Evolutionary conservation across 2,329 filamentous ascomycete genomes (phyloP).

Genomic region (Ceratocystis diversiconidia): DNA sequence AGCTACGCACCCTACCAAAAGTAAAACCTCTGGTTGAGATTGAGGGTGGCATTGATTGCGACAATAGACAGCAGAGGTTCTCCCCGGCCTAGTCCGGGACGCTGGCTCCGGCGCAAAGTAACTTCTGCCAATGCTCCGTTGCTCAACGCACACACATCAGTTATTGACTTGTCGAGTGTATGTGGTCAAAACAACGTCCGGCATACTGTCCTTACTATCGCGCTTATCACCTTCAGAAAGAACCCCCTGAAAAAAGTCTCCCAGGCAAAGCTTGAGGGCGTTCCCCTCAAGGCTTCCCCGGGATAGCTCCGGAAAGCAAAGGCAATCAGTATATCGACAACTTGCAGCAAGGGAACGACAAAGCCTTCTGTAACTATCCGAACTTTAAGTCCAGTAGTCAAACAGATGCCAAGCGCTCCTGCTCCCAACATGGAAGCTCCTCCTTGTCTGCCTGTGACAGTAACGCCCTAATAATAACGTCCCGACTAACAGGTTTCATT

Average conservation of each 20-base stretch:
- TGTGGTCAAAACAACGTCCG: slow-evolving; percentile 18
- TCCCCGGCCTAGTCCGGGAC: slow-evolving; percentile 42
- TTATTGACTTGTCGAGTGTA: not conserved
- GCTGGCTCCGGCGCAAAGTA: slow-evolving; percentile 45
- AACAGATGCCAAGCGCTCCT: not conserved
- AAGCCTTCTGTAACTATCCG: not conserved
- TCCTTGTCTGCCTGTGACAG: not conserved
- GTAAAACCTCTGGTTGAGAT: slow-evolving; percentile 20
- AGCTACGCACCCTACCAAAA: slow-evolving; percentile 13
- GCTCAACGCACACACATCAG: not conserved
- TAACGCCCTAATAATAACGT: too few relatives aligned
- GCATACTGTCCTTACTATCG: slow-evolving; percentile 39
- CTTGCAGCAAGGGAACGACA: not conserved
- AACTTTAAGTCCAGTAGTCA: not conserved
- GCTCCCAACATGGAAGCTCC: not conserved
- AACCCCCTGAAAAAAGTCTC: slow-evolving; percentile 23
- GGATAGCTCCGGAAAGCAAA: slow-evolving; percentile 1
- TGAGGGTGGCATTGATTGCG: slow-evolving; percentile 4
- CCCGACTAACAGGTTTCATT: not conserved
- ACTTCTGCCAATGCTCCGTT: slow-evolving; percentile 26
- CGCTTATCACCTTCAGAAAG: slow-evolving; percentile 45
- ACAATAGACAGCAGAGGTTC: slow-evolving; percentile 21
- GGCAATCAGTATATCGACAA: slow-evolving; percentile 6
- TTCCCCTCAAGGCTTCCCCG: not conserved
- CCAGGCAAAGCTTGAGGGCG: too few relatives aligned